A percentile compares a stretch with the other conserved stretches of the same genome.
Conservation (phyloP, 352 stramenopile species). For the Blastocystis sp. region DNA sequence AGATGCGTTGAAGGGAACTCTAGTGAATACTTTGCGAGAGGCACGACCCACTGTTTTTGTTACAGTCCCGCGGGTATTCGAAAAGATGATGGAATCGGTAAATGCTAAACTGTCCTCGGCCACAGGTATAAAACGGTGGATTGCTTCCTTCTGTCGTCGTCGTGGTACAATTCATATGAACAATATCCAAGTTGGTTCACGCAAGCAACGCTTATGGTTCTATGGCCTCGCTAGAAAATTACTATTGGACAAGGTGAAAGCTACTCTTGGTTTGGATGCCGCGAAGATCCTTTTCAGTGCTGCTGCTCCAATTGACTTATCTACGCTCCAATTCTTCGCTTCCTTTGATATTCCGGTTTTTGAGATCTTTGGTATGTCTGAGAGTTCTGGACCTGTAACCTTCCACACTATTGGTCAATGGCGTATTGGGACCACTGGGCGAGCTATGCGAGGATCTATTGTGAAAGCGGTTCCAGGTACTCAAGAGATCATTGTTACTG, state of each 20-base stretch:
- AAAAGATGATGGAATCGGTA: conserved; percentile 88
- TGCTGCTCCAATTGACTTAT: conserved; percentile 72
- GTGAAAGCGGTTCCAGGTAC: conserved; percentile 68
- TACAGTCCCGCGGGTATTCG: conserved; percentile 83
- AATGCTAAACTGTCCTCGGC: conserved; percentile 80
- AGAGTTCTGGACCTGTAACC: conserved; percentile 68
- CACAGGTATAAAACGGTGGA: conserved; percentile 77
- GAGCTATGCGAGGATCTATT: conserved; percentile 73
- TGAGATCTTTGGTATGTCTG: conserved; percentile 74
- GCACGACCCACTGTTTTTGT: conserved; percentile 81
- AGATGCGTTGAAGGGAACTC: conserved; percentile 82
- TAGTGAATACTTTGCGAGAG: conserved; percentile 81
- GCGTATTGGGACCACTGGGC: conserved; percentile 73
- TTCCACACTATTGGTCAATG: conserved; percentile 68
- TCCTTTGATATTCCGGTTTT: conserved; percentile 72
- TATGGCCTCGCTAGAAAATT: conserved; percentile 78
- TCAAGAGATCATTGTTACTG: conserved; percentile 73
- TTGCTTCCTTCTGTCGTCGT: conserved; percentile 70
- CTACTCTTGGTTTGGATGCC: conserved; percentile 81
- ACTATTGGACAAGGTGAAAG: conserved; percentile 79
- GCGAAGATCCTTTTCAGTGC: conserved; percentile 78
- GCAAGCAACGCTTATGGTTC: conserved; percentile 13
- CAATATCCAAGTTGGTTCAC: conserved; percentile 76
- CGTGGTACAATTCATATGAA: conserved; percentile 71
- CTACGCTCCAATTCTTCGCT: conserved; percentile 74